Evolutionary conservation across 2,329 filamentous ascomycete species (phyloP).

Genomic region (Arthroderma sp.): DNA sequence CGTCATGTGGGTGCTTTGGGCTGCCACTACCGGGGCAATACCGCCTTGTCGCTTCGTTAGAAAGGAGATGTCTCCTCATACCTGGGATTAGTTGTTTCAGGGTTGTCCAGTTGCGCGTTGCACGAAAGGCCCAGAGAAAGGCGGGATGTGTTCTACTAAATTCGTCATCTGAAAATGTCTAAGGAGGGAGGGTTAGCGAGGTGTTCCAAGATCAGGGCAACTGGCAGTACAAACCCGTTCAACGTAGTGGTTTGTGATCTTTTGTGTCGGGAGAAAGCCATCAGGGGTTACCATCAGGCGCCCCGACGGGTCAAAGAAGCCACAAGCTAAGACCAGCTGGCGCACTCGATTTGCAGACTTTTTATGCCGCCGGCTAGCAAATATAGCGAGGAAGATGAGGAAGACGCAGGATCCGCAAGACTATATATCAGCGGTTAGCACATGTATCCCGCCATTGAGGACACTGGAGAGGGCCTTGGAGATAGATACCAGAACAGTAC

Average conservation of each 20-base stretch:
- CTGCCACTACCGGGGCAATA: slow-evolving; percentile 34
- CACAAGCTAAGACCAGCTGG: slow-evolving; percentile 40
- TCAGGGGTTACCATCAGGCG: slow-evolving; percentile 35
- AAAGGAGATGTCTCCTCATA: slow-evolving; percentile 59
- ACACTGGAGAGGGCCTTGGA: neutral
- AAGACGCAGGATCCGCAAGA: slow-evolving; percentile 49
- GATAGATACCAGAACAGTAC: slow-evolving; percentile 49
- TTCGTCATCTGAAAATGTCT: slow-evolving; percentile 52
- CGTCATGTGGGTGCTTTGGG: slow-evolving; percentile 29
- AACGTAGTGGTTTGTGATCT: slow-evolving; percentile 66
- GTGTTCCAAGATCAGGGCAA: no score
- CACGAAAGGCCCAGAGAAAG: slow-evolving; percentile 78
- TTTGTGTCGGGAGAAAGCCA: slow-evolving; percentile 37
- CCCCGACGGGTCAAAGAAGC: slow-evolving; percentile 31
- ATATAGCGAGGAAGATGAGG: slow-evolving; percentile 43
- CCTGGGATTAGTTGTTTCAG: slow-evolving; percentile 54
- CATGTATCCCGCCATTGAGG: slow-evolving; percentile 4
- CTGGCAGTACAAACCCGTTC: slow-evolving; percentile 38
- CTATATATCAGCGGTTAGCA: slow-evolving; percentile 24
- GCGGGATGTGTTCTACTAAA: slow-evolving; percentile 65
- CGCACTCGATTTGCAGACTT: slow-evolving; percentile 47
- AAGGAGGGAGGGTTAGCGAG: slow-evolving; percentile 7
- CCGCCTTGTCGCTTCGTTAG: slow-evolving; percentile 35
- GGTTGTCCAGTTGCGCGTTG: slow-evolving; percentile 62
- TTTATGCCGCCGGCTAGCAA: slow-evolving; percentile 41